Percentiles rank a stretch among this genome's conserved stretches.
phyloP scores from a whole-genome alignment of 345 rosid genomes.

The Bruguiera sexangula region DNA sequence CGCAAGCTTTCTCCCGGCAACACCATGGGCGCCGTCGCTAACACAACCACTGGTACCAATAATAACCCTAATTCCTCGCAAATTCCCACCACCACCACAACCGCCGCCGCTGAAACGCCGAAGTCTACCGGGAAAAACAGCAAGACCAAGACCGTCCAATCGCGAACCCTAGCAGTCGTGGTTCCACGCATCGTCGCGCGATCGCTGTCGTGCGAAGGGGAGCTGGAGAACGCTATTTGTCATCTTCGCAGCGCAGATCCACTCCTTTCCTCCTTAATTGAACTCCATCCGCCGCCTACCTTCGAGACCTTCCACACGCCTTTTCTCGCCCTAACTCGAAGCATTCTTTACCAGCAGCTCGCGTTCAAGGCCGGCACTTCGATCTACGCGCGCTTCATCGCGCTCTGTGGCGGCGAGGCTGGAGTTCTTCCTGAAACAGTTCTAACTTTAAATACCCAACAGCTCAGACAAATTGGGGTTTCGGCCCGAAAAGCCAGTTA shows the following conservation, averaged over 20 bases:
- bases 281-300: slow-evolving; percentile 61
- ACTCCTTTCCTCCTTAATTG: slow-evolving; percentile 58
- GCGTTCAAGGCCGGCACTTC: slow-evolving; percentile 87
- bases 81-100: slow-evolving; percentile 11
- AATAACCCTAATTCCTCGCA: slow-evolving; percentile 25
- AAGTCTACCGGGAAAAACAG: slow-evolving; percentile 22
- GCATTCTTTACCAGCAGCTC: slow-evolving; percentile 88
- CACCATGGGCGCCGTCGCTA: not conserved
- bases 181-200: slow-evolving; percentile 52
- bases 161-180: slow-evolving; percentile 33
- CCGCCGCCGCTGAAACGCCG: slow-evolving; percentile 22
- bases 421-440: slow-evolving; percentile 75
- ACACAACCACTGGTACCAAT: slow-evolving; percentile 13
- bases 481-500: slow-evolving; percentile 92
- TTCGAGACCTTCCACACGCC: slow-evolving; percentile 80
- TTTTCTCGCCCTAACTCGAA: slow-evolving; percentile 77
- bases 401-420: slow-evolving; percentile 74
- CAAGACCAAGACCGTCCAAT: slow-evolving; percentile 29
- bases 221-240: slow-evolving; percentile 67
- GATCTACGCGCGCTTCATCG: slow-evolving; percentile 81
- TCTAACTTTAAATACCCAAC: slow-evolving; percentile 60
- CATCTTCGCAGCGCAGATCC: slow-evolving; percentile 83
- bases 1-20: slow-evolving; percentile 66
- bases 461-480: slow-evolving; percentile 86
- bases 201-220: slow-evolving; percentile 80